Conservation (phyloP, 805 yeast species). For the Saitoella complicata region DNA sequence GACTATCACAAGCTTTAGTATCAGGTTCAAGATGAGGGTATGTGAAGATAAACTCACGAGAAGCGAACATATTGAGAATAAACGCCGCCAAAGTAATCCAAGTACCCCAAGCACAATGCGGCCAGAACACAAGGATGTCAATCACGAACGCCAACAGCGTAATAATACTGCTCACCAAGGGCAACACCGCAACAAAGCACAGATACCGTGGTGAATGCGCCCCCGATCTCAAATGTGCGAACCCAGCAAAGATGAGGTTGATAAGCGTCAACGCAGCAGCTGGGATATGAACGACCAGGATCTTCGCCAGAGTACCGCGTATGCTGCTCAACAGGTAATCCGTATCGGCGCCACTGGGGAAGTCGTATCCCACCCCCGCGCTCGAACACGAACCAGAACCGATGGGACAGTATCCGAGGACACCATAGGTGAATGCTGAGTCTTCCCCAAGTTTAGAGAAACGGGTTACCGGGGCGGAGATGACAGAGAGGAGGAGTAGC, state of each 20-base stretch:
- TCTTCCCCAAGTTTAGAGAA: conserved; percentile 34
- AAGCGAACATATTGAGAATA: conserved; percentile 33
- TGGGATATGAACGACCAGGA: conserved; percentile 52
- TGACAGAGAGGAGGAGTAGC: conserved; percentile 41
- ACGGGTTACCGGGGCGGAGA: conserved; percentile 44
- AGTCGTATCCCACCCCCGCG: too few relatives aligned
- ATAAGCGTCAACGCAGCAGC: conserved; percentile 40
- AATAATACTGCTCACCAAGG: conserved; percentile 53
- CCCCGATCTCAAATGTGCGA: conserved; percentile 26
- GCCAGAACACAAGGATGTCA: conserved; percentile 63
- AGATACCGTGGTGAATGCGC: conserved; percentile 29
- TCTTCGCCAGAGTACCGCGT: conserved; percentile 38
- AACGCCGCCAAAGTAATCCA: conserved; percentile 69
- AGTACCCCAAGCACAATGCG: conserved; percentile 64
- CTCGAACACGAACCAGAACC: conserved; percentile 18
- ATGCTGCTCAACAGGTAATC: conserved; percentile 37
- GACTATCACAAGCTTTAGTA: too few relatives aligned
- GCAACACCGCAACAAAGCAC: conserved; percentile 37
- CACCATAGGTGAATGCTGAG: conserved; percentile 42
- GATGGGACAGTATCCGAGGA: conserved; percentile 46
- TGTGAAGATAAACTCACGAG: too few relatives aligned
- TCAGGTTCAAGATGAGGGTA: too few relatives aligned
- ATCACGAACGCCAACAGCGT: conserved; percentile 62
- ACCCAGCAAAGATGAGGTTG: conserved; percentile 26
- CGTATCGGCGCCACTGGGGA: too few relatives aligned